A percentile compares a stretch with the other conserved stretches of the same genome.
Conservation (phyloP, 306 rosid genomes). For the Luffa aegyptiaca region DNA sequence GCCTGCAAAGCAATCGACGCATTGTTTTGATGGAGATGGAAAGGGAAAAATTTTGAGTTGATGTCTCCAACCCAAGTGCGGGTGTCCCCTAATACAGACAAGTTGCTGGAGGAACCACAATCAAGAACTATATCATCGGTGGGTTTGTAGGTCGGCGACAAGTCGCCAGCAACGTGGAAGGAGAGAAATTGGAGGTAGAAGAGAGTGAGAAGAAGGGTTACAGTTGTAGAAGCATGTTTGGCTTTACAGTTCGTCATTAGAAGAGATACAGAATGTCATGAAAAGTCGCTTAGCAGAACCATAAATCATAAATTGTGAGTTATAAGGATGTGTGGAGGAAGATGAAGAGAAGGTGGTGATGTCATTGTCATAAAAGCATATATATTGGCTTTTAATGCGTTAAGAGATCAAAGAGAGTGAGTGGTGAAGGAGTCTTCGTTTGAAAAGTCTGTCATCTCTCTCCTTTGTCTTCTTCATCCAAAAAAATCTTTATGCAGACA, state of each 20-base stretch:
- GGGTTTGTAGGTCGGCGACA: background rate
- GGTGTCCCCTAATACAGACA: background rate
- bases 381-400: too few relatives aligned
- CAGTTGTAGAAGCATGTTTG: background rate
- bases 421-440: background rate
- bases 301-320: background rate
- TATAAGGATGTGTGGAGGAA: background rate
- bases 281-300: background rate
- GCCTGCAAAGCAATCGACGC: background rate
- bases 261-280: background rate
- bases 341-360: too few relatives aligned
- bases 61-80: conserved; percentile 5
- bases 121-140: background rate
- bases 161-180: background rate
- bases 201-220: background rate
- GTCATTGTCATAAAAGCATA: too few relatives aligned
- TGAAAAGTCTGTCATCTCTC: too few relatives aligned
- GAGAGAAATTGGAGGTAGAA: background rate
- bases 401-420: background rate
- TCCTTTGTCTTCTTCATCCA: too few relatives aligned
- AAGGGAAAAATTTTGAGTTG: conserved; percentile 4
- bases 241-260: background rate
- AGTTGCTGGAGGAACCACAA: conserved; percentile 6
- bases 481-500: too few relatives aligned
- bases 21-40: background rate